Evolutionary conservation across 768 basidiomycete genomes (phyloP).

Genomic region (Pleurotus cornucopiae): DNA sequence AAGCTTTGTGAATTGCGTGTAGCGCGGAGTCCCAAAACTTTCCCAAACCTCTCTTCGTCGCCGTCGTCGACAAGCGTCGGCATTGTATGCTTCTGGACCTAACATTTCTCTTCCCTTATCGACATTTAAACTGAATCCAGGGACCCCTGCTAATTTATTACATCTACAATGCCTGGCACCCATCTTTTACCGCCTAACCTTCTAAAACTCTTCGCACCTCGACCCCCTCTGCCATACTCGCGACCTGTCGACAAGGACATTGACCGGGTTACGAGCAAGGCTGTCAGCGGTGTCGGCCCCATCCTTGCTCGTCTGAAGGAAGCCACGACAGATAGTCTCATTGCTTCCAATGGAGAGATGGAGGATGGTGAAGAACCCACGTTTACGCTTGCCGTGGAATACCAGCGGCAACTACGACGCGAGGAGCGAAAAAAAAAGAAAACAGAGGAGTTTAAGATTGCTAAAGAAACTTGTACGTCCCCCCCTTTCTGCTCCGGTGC

Average conservation of each 20-base stretch:
- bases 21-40: constrained; percentile 19
- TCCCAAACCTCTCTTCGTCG: constrained; percentile 6
- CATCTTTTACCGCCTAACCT: constrained; percentile 94
- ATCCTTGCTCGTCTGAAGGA: constrained; percentile 75
- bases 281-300: constrained; percentile 71
- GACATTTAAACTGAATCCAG: neutral
- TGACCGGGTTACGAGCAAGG: constrained; percentile 64
- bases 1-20: neutral
- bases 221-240: constrained; percentile 83
- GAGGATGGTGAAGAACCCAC: constrained; percentile 83
- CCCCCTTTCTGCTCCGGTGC: neutral
- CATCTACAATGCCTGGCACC: constrained; percentile 56
- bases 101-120: neutral
- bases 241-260: constrained; percentile 85
- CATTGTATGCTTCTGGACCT: neutral
- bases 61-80: constrained; percentile 10
- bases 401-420: constrained; percentile 69
- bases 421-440: constrained; percentile 78
- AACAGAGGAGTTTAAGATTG: constrained; percentile 70
- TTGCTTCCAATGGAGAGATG: constrained; percentile 57
- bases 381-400: constrained; percentile 80
- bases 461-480: constrained; percentile 80
- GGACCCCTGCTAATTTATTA: neutral
- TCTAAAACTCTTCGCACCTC: constrained; percentile 92
- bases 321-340: constrained; percentile 64